Evolutionary conservation across 805 yeast genomes (phyloP).

Genomic region (Kluyveromyces nonfermentans): DNA sequence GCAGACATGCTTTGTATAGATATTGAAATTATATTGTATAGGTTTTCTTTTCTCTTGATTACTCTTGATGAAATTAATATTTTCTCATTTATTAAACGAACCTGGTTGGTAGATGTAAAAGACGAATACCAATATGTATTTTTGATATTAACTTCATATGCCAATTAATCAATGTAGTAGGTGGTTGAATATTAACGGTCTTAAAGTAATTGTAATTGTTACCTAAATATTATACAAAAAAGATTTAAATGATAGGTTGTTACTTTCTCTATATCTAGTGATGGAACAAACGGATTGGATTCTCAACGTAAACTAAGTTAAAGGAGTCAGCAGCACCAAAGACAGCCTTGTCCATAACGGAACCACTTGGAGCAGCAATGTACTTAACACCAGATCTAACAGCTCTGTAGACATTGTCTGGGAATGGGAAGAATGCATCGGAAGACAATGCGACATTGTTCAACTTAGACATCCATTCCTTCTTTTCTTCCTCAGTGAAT

Average conservation of each 20-base stretch:
- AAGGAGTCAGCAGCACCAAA: slow-evolving; percentile 90
- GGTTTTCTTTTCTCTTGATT: background rate
- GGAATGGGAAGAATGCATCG: slow-evolving; percentile 99
- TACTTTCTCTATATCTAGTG: slow-evolving; percentile 40
- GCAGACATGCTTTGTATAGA: slow-evolving; percentile 55
- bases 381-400: slow-evolving; percentile 92
- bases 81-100: background rate
- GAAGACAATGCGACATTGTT: slow-evolving; percentile 85
- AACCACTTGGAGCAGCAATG: slow-evolving; percentile 95
- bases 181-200: no score
- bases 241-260: background rate
- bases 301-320: slow-evolving; percentile 87
- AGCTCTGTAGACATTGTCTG: slow-evolving; percentile 97
- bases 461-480: slow-evolving; percentile 76
- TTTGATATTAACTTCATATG: background rate
- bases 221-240: background rate
- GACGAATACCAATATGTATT: background rate
- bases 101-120: no score
- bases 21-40: background rate
- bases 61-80: background rate
- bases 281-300: slow-evolving; percentile 96
- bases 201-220: background rate
- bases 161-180: no score
- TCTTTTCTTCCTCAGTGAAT: slow-evolving; percentile 71
- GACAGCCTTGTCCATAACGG: slow-evolving; percentile 95